Percentiles rank a stretch among this genome's conserved stretches.
These are phyloP conservation scores for Penicillium sp. DNA, from an alignment of 2,329 filamentous ascomycete genomes.

Conservation along the genomic window DNA sequence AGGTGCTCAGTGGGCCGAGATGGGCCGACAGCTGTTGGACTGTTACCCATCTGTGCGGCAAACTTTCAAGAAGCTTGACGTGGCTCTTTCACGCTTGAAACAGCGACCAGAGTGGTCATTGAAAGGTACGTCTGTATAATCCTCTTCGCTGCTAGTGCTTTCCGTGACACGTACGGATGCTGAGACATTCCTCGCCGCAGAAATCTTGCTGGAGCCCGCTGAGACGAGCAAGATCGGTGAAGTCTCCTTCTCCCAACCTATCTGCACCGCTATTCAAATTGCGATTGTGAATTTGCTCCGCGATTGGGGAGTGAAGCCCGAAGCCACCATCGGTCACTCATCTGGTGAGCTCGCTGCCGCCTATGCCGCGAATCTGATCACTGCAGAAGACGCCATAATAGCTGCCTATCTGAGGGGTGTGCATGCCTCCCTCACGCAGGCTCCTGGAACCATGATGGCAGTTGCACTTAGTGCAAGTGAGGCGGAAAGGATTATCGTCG, in stretches of 20 bases:
- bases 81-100: background rate
- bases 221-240: background rate
- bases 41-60: background rate
- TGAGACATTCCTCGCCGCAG: too few relatives aligned
- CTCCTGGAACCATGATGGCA: background rate
- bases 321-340: background rate
- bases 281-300: background rate
- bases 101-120: background rate
- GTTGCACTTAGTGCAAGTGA: background rate
- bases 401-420: background rate
- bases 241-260: background rate
- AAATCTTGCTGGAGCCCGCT: background rate
- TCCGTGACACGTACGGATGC: too few relatives aligned
- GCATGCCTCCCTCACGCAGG: background rate
- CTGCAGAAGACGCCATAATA: background rate
- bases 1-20: background rate
- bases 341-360: background rate
- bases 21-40: background rate
- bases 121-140: background rate
- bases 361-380: background rate
- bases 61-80: background rate
- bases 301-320: background rate
- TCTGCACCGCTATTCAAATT: background rate
- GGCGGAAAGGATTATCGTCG: background rate
- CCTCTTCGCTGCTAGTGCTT: background rate